Base-by-base conservation (phyloP, 164 flowering plant genomes). In the Dillenia suffruticosa region DNA sequence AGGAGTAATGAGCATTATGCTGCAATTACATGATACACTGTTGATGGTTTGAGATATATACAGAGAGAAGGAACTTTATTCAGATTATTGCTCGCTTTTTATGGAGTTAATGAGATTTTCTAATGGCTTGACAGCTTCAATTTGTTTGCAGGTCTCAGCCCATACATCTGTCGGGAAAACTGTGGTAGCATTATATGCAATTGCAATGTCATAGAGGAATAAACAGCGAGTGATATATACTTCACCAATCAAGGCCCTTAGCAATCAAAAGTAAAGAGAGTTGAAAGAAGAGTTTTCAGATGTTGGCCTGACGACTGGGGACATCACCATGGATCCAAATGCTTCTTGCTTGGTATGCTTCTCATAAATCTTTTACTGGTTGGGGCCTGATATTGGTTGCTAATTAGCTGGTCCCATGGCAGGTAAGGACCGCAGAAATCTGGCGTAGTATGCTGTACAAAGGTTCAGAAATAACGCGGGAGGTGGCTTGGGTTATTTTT, bases 221-320 rank as follows among this genome's bases (percentile, higher is more conserved):
- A 84, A 88, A 49, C 99, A 95, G 62, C 68, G 99, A 10, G 99
- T 95, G 9, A 82, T 95, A 51, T 95, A 95, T 57, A 95, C 99
- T 15, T 88, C 97, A 15, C 99, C 99, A n/a, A 92, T 95, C 59
- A 95, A 95, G 64, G 99, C 99, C 3, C 84, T 95, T 12, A 92
- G 99, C 70, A 95, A 95, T 60, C 99, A 95, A 64, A 95, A 95
- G 67, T 95, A 75, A 58, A 81, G 97, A 65, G 97, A 95, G 62
- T 95, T 92, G 59, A 95, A 90, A 67, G 92, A 90, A 73, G 97
- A 92, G 76, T 92, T 90, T 54, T 86, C 97, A 2, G 99, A 95
- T 79, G 99, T 95, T 51, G 99, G 99, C 13, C 73, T 95, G 75
- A 95, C 92, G 97, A 95, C 99, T 32, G 97, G 99, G n/a, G 99